Percentiles rank a stretch among this genome's conserved stretches.
phyloP scores from a whole-genome alignment of 305 asterid species.

The Solanum hybrid region DNA sequence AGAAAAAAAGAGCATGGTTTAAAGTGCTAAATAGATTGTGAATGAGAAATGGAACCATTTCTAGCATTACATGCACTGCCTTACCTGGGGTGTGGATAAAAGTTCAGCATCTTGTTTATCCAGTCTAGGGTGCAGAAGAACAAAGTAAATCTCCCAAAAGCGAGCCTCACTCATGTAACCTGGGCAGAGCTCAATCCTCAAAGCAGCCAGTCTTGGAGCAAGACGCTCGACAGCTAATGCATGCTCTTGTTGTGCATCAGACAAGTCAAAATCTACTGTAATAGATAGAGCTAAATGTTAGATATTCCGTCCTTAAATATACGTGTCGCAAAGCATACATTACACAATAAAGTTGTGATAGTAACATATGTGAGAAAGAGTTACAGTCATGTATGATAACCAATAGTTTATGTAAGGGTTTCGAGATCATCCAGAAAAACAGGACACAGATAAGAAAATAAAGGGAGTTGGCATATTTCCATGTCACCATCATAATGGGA shows the following conservation, averaged over 20 bases:
- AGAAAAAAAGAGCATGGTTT: not conserved
- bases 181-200: conserved; percentile 91
- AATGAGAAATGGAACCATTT: not conserved
- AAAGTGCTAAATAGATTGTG: not conserved
- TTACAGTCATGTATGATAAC: not conserved
- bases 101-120: conserved; percentile 51
- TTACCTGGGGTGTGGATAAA: conserved; percentile 82
- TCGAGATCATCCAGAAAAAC: not conserved
- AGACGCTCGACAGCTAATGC: conserved; percentile 82
- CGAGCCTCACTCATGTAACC: conserved; percentile 73
- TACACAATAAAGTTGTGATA: not conserved
- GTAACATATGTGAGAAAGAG: not conserved
- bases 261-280: conserved; percentile 56
- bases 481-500: not conserved
- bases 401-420: not conserved
- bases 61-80: not conserved
- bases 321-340: not conserved
- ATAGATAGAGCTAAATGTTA: not conserved
- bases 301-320: not conserved
- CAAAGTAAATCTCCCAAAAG: conserved; percentile 96
- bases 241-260: conserved; percentile 92
- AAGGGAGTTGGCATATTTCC: not conserved
- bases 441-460: not conserved
- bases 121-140: conserved; percentile 80
- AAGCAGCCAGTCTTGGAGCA: conserved; percentile 74